Base-by-base conservation (phyloP, 352 stramenopile species). In the Phytopythium helicoides region DNA sequence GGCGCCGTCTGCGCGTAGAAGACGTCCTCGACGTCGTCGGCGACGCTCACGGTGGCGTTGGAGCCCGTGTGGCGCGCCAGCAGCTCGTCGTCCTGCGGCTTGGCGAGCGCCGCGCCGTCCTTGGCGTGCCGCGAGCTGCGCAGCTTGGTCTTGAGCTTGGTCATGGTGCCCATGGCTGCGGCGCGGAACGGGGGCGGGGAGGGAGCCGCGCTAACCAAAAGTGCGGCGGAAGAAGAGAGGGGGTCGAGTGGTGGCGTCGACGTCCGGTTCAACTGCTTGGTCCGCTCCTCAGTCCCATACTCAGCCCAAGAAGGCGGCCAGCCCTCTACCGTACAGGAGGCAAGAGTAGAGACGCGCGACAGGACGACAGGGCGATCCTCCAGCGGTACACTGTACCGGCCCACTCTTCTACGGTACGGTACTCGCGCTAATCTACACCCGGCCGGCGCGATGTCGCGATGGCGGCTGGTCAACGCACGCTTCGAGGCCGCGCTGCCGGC, bases 21-120 rank as follows among this genome's bases (percentile, higher is more conserved):
- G 38, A 82, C 66, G 22, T 87, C 81, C 23, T 91, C 81, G 18
- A 86, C 78, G 58, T 91, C 77, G 52, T 91, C 81, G 35, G 81
- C 65, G 25, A 86, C 68, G 54, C 62, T 73, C 22, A 70, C 52
- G 0, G 62, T 71, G 34, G 62, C 62, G 25, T 58, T 52, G 21
- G 74, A 52, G 11, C 62, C 60, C 37, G 57, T 72, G 51, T 67
- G 70, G 49, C 72, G 71, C 47, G 66, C 52, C 15, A 18, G 6
- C 36, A 66, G 64, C 10, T 67, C 51, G 39, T 60, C 48, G 36
- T 76, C 66, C 23, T 76, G 66, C 54, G 61, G 86, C 56, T 79
- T 75, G 19, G 54, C 66, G 58, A 76, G 47, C 21, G 66, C 64
- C 54, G 28, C 28, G 28, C 19, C 23, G 1, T 77, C 69, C 64